A percentile compares a stretch with the other conserved stretches of the same genome.
These are phyloP conservation scores for Solanum virginianum DNA, from an alignment of 257 asterid species.

Conservation along the genomic window DNA sequence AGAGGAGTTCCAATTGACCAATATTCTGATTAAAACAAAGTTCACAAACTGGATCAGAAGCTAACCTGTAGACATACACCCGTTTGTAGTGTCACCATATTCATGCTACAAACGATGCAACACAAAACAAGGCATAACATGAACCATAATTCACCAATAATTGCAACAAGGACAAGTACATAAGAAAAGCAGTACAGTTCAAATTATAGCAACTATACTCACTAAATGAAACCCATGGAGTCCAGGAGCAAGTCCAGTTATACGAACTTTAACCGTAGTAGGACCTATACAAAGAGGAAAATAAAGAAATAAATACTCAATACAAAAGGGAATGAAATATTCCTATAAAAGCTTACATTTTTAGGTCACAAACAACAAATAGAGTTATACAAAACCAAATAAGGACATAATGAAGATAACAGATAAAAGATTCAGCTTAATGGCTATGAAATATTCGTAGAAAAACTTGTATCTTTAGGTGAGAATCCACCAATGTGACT, in stretches of 20 bases:
- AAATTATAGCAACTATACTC: conserved; percentile 8
- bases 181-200: neutral
- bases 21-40: neutral
- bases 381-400: neutral
- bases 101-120: conserved; percentile 47
- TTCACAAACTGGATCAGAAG: conserved; percentile 5
- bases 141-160: neutral
- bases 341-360: neutral
- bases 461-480: neutral
- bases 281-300: conserved; percentile 40
- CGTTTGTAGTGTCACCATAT: conserved; percentile 96
- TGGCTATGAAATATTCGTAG: neutral
- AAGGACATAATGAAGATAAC: neutral
- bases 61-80: conserved; percentile 95
- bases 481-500: neutral
- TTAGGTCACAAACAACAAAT: neutral
- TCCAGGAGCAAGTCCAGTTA: conserved; percentile 88
- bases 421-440: neutral
- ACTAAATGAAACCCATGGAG: conserved; percentile 92
- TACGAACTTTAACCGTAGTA: conserved; percentile 72
- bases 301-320: neutral
- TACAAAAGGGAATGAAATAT: neutral
- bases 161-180: neutral
- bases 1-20: neutral
- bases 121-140: conserved; percentile 1